phyloP scores from a whole-genome alignment of 257 asterid genomes.

The Penstemon newberryi region DNA sequence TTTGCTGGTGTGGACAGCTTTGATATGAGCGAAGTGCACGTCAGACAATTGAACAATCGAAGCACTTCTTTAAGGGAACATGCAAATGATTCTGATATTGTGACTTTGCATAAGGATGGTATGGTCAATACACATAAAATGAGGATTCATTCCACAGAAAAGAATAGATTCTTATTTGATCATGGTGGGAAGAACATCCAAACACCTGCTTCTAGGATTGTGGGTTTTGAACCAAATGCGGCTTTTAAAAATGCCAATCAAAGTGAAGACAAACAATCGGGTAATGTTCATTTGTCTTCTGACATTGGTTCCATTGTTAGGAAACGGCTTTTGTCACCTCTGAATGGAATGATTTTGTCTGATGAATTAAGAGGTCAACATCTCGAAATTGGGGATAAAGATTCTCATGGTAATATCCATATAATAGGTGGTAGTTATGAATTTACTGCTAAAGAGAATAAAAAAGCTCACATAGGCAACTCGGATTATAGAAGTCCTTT shows the following conservation, averaged over 20 bases:
- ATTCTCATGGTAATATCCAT: constrained; percentile 27
- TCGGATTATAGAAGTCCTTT: constrained; percentile 36
- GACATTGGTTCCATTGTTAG: constrained; percentile 43
- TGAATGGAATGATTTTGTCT: constrained; percentile 51
- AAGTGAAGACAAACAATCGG: constrained; percentile 38
- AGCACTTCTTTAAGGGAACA: constrained; percentile 51
- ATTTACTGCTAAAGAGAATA: constrained; percentile 47
- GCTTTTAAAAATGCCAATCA: constrained; percentile 25
- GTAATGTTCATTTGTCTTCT: constrained; percentile 28
- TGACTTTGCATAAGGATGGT: constrained; percentile 52
- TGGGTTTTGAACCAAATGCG: constrained; percentile 68
- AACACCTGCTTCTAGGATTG: constrained; percentile 69
- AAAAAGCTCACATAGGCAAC: constrained; percentile 59
- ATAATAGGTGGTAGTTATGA: constrained; percentile 31
- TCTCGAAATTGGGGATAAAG: constrained; percentile 46
- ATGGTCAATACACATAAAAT: constrained; percentile 42
- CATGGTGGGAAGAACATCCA: constrained; percentile 51
- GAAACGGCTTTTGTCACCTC: constrained; percentile 69
- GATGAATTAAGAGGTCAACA: constrained; percentile 50
- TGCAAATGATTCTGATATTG: constrained; percentile 41
- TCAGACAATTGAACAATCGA: constrained; percentile 36
- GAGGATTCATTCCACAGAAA: constrained; percentile 53
- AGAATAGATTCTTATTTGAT: constrained; percentile 33
- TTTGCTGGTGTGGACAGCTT: constrained; percentile 49
- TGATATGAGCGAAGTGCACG: constrained; percentile 51